Base-by-base conservation (phyloP, 768 basidiomycete species). In the Calocera viscosa region DNA sequence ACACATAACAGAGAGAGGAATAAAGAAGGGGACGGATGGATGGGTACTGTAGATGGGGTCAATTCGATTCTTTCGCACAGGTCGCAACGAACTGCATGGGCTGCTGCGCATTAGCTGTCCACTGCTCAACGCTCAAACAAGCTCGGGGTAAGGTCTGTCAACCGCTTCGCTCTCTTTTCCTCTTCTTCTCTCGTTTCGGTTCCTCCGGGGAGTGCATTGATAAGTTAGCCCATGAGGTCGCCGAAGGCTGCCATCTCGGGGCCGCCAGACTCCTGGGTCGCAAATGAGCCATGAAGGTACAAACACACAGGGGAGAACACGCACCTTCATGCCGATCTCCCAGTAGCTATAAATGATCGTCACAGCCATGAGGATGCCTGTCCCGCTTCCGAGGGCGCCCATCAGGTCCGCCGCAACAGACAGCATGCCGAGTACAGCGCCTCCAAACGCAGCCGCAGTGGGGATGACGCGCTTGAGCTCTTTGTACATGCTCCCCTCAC, bases 401-500 rank as follows among this genome's bases (percentile, higher is more conserved):
- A 94, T 88, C 69, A 99, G 77, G 74, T 99, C 95, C 1, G 96
- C 94, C 12, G 86, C 82, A 65, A 99, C 94, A 10, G 89, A 90
- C 33, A 97, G 80, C 14, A 96, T 79, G 32, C 94, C 95, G 14
- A 97, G 87, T 68, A 94, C 91, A n/a, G 94, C 96, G 39, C 95
- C 95, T 49, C 96, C 95, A 69, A 97, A 91, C 0, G 94, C 92
- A 26, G 95, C 96, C 14, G 96, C 95, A 24, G 94, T 97, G 1
- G 96, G 96, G 70, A 99, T 96, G 69, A 98, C 89, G 49, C 93
- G 84, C 82, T 97, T 99, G 68, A 99, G 84, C 75, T 98, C 96
- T 80, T 97, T 99, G 83, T 98, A 99, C 91, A 98, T 95, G 34
- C 89, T 92, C 17, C 90, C 93, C 75, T 99, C 96, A 71, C 94